Conservation (phyloP, 2,329 filamentous ascomycete species). For the Penicillium sp. region DNA sequence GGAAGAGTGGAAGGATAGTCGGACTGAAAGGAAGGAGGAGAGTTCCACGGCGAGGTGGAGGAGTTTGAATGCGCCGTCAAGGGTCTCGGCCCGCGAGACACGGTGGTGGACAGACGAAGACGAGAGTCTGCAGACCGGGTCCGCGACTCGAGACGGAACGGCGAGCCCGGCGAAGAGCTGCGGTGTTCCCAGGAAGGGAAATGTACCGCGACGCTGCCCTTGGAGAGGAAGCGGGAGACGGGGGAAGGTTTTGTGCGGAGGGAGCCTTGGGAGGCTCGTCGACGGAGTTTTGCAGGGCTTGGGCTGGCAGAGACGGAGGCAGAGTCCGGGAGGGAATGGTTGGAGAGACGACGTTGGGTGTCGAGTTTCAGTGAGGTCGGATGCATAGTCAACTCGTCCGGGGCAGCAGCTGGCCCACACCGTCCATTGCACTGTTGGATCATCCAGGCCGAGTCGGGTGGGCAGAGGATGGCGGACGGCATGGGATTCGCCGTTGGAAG, state of each 20-base stretch:
- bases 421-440: slow-evolving; percentile 39
- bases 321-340: slow-evolving; percentile 21
- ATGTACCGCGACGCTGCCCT: slow-evolving; percentile 46
- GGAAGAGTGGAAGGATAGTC: slow-evolving; percentile 43
- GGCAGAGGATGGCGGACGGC: slow-evolving; percentile 20
- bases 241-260: slow-evolving; percentile 38
- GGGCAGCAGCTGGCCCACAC: slow-evolving; percentile 26
- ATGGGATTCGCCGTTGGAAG: slow-evolving; percentile 16
- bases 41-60: slow-evolving; percentile 30
- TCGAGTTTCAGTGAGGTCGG: slow-evolving; percentile 27
- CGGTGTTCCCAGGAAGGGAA: slow-evolving; percentile 59
- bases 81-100: slow-evolving; percentile 36
- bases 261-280: slow-evolving; percentile 43
- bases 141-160: slow-evolving; percentile 31
- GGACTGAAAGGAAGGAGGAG: slow-evolving; percentile 20
- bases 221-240: slow-evolving; percentile 42
- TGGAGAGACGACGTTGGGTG: slow-evolving; percentile 26
- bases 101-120: slow-evolving; percentile 41
- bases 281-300: slow-evolving; percentile 34
- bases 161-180: slow-evolving; percentile 36
- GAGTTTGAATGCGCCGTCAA: slow-evolving; percentile 37
- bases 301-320: slow-evolving; percentile 22
- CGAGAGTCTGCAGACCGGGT: slow-evolving; percentile 34
- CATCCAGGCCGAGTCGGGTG: slow-evolving; percentile 34
- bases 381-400: slow-evolving; percentile 35